phyloP scores from a whole-genome alignment of 2,329 filamentous ascomycete genomes.

The Colletotrichum ledebouriae region DNA sequence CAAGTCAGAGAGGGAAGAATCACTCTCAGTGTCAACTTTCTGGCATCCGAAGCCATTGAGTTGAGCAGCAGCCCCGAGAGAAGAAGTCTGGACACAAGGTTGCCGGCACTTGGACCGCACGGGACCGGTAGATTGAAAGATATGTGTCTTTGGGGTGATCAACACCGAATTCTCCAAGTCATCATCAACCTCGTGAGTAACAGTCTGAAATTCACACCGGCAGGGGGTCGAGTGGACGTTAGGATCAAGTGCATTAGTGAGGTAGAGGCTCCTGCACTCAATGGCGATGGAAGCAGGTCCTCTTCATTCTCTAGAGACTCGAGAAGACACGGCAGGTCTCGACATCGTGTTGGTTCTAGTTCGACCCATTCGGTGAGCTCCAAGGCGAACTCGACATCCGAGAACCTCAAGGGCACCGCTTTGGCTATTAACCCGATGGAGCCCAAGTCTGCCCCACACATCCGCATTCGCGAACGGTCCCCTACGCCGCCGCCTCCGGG shows the following conservation, averaged over 20 bases:
- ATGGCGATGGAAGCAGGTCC: constrained; percentile 61
- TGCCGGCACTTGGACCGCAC: constrained; percentile 73
- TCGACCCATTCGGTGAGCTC: constrained; percentile 67
- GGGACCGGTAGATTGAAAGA: constrained; percentile 81
- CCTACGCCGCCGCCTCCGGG: constrained; percentile 71
- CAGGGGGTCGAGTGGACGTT: constrained; percentile 80
- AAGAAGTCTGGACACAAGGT: constrained; percentile 49
- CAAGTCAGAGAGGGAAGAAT: constrained; percentile 87
- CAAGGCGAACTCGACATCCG: constrained; percentile 50
- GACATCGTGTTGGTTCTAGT: constrained; percentile 62
- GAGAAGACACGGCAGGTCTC: constrained; percentile 55
- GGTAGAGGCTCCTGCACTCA: constrained; percentile 54
- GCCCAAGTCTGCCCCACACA: constrained; percentile 63
- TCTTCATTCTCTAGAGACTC: constrained; percentile 67
- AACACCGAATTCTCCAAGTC: constrained; percentile 91
- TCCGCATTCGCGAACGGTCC: constrained; percentile 66
- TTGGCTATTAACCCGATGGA: constrained; percentile 75
- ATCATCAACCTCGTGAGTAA: constrained; percentile 95
- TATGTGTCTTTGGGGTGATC: constrained; percentile 92
- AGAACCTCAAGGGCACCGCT: constrained; percentile 61
- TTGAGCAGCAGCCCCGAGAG: constrained; percentile 46
- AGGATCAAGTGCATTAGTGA: constrained; percentile 81
- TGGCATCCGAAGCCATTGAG: constrained; percentile 61
- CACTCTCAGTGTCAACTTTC: constrained; percentile 78
- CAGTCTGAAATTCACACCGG: constrained; percentile 89